Evolutionary conservation across 2,329 filamentous ascomycete genomes (phyloP).

Genomic region (Epichloe scottii): DNA sequence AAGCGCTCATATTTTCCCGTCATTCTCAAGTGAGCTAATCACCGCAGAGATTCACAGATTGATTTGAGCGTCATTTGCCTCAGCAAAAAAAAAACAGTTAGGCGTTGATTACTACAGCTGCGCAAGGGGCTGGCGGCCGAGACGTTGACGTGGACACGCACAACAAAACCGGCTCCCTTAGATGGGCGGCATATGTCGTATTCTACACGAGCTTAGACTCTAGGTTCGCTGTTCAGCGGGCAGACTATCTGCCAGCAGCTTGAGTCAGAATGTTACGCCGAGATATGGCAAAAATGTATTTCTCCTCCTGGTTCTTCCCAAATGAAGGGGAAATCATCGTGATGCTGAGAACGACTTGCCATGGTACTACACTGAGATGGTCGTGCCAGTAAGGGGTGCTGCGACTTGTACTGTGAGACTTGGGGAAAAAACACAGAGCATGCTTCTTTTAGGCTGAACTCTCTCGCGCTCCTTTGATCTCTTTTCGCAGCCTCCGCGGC

Average conservation of each 20-base stretch:
- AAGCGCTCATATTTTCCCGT: neutral
- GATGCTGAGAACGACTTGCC: neutral
- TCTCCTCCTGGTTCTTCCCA: neutral
- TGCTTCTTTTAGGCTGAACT: neutral
- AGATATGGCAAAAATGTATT: neutral
- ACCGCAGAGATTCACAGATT: conserved; percentile 1
- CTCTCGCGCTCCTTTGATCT: neutral
- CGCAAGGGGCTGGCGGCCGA: neutral
- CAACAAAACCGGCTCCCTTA: neutral
- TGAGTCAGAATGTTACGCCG: neutral
- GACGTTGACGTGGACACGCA: neutral
- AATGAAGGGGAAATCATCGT: neutral
- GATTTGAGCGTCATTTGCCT: neutral
- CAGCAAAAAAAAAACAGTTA: neutral
- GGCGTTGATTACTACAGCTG: neutral
- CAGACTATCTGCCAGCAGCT: neutral
- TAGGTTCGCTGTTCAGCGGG: neutral
- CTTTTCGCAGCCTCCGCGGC: neutral
- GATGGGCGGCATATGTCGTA: neutral
- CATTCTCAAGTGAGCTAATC: neutral
- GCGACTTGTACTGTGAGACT: too few relatives aligned
- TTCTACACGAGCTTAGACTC: neutral
- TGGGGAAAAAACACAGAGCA: neutral
- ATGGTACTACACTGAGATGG: neutral
- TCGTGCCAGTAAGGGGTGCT: too few relatives aligned